Conservation (phyloP, 2,329 filamentous ascomycete species). For the Penicillium sp. region DNA sequence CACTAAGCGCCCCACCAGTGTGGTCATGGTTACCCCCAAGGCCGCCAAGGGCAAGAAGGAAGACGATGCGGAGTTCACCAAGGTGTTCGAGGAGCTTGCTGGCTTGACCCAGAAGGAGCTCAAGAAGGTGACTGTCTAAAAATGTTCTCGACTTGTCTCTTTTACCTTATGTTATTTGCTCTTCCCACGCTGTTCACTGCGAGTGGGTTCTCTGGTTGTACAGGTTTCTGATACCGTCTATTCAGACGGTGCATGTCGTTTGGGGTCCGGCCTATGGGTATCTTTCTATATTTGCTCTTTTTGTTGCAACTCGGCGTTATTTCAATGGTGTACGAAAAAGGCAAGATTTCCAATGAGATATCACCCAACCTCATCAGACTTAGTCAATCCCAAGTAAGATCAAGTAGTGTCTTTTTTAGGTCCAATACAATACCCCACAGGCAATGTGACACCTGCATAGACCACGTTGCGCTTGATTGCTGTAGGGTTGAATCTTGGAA, state of each 20-base stretch:
- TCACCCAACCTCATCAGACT: slow-evolving; percentile 20
- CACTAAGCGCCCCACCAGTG: slow-evolving; percentile 94
- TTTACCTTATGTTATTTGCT: slow-evolving; percentile 22
- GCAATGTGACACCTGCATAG: not conserved
- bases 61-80: slow-evolving; percentile 51
- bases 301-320: slow-evolving; percentile 41
- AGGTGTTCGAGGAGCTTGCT: slow-evolving; percentile 56
- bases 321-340: slow-evolving; percentile 43
- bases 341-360: slow-evolving; percentile 34
- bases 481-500: not conserved
- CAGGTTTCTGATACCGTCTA: slow-evolving; percentile 38
- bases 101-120: slow-evolving; percentile 61
- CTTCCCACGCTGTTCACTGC: slow-evolving; percentile 24
- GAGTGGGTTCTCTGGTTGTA: slow-evolving; percentile 38
- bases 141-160: slow-evolving; percentile 19
- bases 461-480: not conserved
- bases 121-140: slow-evolving; percentile 55
- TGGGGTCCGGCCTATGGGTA: slow-evolving; percentile 40
- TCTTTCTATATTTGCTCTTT: slow-evolving; percentile 35
- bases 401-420: not conserved
- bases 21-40: slow-evolving; percentile 74
- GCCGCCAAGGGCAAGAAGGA: slow-evolving; percentile 53
- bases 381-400: not conserved
- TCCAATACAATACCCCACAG: not conserved
- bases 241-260: slow-evolving; percentile 41